phyloP scores from a whole-genome alignment of 2,329 filamentous ascomycete species.

The Botrytis fragariae region DNA sequence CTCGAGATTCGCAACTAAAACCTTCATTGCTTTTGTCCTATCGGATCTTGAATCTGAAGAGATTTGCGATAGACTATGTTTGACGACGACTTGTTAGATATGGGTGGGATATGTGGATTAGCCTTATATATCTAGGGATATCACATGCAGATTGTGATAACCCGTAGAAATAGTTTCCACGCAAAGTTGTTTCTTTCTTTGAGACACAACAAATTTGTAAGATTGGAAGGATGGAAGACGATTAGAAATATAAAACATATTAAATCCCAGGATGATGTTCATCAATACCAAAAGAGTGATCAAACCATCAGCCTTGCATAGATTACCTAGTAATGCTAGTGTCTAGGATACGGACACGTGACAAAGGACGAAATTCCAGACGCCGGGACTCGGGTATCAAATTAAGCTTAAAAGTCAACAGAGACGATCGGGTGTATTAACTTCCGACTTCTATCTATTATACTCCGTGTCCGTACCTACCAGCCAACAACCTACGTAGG shows the following conservation, averaged over 20 bases:
- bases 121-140: background rate
- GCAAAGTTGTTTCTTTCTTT: background rate
- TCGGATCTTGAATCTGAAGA: background rate
- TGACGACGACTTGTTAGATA: background rate
- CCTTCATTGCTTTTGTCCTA: background rate
- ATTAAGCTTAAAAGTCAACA: background rate
- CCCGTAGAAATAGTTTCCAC: no score
- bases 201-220: background rate
- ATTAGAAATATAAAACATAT: background rate
- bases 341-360: background rate
- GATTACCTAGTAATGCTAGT: background rate
- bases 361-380: background rate
- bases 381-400: background rate
- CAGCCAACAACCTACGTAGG: background rate
- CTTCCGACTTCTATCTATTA: background rate
- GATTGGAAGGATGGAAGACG: background rate
- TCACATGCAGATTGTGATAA: background rate
- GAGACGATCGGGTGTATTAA: background rate
- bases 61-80: background rate
- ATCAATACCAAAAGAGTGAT: background rate
- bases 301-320: constrained; percentile 9
- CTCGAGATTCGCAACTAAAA: background rate
- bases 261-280: background rate
- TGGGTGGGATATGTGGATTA: background rate
- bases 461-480: background rate